Conservation (phyloP, 179 eudicot species). For the Kewa caespitosa region DNA sequence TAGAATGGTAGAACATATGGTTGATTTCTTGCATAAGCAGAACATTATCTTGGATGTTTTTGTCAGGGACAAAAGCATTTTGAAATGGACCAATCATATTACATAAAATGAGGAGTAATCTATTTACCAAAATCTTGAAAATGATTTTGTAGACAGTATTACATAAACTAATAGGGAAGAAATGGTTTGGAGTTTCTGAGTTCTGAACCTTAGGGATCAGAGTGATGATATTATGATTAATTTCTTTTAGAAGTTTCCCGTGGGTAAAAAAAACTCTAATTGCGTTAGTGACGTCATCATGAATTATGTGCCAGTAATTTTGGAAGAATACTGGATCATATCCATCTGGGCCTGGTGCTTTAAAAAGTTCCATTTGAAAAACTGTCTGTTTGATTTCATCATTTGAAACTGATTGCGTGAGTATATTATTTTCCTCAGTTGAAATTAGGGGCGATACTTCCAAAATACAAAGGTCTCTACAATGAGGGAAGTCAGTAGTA, state of each 20-base stretch:
- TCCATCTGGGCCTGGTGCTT: background rate
- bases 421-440: background rate
- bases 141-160: background rate
- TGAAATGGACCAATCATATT: background rate
- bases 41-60: background rate
- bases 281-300: background rate
- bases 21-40: background rate
- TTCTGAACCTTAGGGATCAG: background rate
- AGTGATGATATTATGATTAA: background rate
- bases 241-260: background rate
- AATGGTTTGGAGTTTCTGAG: background rate
- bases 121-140: background rate
- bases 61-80: background rate
- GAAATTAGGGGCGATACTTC: background rate
- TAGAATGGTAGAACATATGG: background rate
- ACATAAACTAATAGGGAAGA: constrained; percentile 3
- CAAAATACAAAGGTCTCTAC: background rate
- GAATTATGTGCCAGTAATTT: background rate
- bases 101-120: background rate
- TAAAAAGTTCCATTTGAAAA: background rate
- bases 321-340: background rate
- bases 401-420: background rate
- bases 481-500: background rate
- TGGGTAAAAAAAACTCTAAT: background rate
- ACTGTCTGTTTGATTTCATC: background rate